Conservation (phyloP, 2,329 filamentous ascomycete genomes). For the Hypoxylon sp. region DNA sequence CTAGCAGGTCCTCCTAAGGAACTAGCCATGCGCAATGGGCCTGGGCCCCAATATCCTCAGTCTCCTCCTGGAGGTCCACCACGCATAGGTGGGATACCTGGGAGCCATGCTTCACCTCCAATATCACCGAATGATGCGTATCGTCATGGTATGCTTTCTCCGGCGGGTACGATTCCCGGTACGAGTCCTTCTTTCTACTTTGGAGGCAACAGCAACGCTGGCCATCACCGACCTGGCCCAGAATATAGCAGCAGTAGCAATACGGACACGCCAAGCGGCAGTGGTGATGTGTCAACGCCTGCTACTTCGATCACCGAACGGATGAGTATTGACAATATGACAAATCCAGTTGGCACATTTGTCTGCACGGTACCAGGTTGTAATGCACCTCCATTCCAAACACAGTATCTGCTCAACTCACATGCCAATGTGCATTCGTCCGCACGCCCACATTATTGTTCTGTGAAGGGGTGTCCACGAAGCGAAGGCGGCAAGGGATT, state of each 20-base stretch:
- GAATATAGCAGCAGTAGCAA: conserved; percentile 55
- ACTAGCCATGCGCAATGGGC: conserved; percentile 39
- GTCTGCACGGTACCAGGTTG: conserved; percentile 70
- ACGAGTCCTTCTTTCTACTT: conserved; percentile 53
- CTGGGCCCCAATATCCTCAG: conserved; percentile 43
- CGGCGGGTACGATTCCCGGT: conserved; percentile 52
- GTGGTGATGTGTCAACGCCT: conserved; percentile 55
- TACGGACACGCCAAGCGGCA: conserved; percentile 57
- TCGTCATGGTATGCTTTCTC: conserved; percentile 57
- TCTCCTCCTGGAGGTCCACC: conserved; percentile 48
- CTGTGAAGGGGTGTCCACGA: conserved; percentile 68
- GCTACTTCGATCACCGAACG: conserved; percentile 57
- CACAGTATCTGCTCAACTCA: conserved; percentile 79
- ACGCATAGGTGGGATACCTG: conserved; percentile 47
- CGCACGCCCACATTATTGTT: conserved; percentile 71
- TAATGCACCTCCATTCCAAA: conserved; percentile 77
- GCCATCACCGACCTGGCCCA: conserved; percentile 48
- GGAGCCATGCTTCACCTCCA: conserved; percentile 55
- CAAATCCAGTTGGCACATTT: conserved; percentile 59
- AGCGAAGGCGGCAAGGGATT: conserved; percentile 73
- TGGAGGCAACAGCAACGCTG: conserved; percentile 36
- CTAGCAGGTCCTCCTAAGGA: conserved; percentile 48
- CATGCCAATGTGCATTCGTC: conserved; percentile 78
- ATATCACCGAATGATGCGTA: conserved; percentile 60
- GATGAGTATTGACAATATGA: conserved; percentile 67